phyloP scores from a whole-genome alignment of 169 alveolate species.

The Plasmodium relictum region DNA sequence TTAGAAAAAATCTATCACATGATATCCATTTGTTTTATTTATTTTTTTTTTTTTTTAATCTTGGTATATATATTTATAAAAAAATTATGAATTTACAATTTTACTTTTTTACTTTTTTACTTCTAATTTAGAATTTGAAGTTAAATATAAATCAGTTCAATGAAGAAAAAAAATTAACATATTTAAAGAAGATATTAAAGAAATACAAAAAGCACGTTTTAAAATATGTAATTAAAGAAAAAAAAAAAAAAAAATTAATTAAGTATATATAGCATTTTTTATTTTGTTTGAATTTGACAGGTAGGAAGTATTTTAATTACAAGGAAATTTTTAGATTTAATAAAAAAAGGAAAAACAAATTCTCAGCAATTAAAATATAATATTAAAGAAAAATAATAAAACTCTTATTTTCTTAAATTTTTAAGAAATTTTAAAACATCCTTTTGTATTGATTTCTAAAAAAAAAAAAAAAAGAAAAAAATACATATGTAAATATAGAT shows the following conservation, averaged over 20 bases:
- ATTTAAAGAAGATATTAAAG: conserved; percentile 28
- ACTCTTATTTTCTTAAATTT: conserved; percentile 3
- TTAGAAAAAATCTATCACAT: too few relatives aligned
- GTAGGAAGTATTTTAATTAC: conserved; percentile 19
- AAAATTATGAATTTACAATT: too few relatives aligned
- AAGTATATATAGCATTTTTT: neutral
- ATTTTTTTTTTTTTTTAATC: too few relatives aligned
- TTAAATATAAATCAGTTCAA: conserved; percentile 15
- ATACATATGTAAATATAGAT: neutral
- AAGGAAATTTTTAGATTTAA: conserved; percentile 13
- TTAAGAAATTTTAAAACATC: conserved; percentile 67
- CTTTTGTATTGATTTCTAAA: conserved; percentile 60
- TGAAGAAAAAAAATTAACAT: conserved; percentile 15
- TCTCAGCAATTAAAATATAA: neutral
- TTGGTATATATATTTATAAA: too few relatives aligned
- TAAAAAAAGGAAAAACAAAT: conserved; percentile 20
- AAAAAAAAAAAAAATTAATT: conserved; percentile 10
- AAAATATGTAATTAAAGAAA: conserved; percentile 11
- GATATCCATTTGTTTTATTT: too few relatives aligned
- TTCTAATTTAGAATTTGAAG: conserved; percentile 16
- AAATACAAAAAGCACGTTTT: conserved; percentile 14
- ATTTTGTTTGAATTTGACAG: conserved; percentile 4
- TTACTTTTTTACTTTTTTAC: too few relatives aligned
- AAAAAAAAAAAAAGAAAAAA: neutral
- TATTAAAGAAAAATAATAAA: conserved; percentile 18